Evolutionary conservation across 441 rosid species (phyloP).

Genomic region (Pelargonium myrrhifolium): DNA sequence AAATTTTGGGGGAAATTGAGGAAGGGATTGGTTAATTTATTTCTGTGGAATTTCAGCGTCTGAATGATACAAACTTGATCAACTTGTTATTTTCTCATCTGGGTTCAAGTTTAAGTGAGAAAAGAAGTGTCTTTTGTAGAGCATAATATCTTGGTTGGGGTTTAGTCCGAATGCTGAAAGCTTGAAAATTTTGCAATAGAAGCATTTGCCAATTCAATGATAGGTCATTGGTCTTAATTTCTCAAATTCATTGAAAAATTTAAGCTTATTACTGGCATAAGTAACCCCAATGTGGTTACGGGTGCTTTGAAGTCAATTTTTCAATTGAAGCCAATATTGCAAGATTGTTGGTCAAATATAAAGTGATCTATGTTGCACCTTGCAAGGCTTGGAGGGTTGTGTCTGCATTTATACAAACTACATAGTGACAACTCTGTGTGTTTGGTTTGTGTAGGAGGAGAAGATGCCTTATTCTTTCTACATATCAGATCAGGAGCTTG

Average conservation of each 20-base stretch:
- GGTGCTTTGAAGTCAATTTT: background rate
- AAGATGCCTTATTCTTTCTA: conserved; percentile 82
- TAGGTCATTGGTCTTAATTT: background rate
- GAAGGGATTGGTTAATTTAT: background rate
- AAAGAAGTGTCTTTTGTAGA: background rate
- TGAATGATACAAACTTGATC: background rate
- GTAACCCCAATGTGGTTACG: background rate
- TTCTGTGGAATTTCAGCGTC: background rate
- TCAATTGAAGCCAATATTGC: background rate
- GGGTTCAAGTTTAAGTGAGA: background rate
- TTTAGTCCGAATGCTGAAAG: background rate
- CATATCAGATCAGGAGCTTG: conserved; percentile 79
- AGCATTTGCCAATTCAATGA: background rate
- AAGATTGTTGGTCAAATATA: conserved; percentile 1
- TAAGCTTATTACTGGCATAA: background rate
- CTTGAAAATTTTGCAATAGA: background rate
- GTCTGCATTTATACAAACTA: background rate
- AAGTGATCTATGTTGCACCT: background rate
- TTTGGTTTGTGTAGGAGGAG: conserved; percentile 54
- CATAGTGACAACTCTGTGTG: background rate
- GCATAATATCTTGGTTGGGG: background rate
- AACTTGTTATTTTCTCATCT: background rate
- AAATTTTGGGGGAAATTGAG: background rate
- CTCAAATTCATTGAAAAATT: background rate
- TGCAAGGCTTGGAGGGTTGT: background rate